Evolutionary conservation across 441 rosid genomes (phyloP).

Genomic region (Aleurites moluccanus): DNA sequence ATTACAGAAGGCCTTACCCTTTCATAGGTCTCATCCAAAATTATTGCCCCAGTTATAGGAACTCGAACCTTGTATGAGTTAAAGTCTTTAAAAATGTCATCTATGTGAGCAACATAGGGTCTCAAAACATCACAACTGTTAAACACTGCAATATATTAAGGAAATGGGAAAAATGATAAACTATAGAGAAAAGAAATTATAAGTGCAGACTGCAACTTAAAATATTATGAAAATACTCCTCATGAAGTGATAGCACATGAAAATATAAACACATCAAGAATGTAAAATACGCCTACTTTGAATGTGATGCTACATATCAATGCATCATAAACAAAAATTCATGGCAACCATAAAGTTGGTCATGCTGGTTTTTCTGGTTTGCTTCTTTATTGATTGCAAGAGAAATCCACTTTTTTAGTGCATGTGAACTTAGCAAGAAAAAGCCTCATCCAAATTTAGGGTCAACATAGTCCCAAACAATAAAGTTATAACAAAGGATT

Average conservation of each 20-base stretch:
- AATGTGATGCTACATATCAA: too few species aligned
- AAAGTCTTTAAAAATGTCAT: slow-evolving; percentile 92
- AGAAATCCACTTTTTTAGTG: neutral
- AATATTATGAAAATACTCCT: neutral
- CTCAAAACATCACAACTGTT: slow-evolving; percentile 86
- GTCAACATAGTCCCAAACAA: neutral
- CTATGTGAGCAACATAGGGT: slow-evolving; percentile 92
- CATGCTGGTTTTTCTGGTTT: neutral
- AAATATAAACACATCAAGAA: neutral
- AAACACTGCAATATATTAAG: slow-evolving; percentile 64
- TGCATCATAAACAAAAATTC: slow-evolving; percentile 13
- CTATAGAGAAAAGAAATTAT: neutral
- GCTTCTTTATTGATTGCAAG: neutral
- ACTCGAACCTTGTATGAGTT: slow-evolving; percentile 96
- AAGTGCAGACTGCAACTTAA: neutral
- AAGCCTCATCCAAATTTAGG: slow-evolving; percentile 8
- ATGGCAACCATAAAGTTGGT: neutral
- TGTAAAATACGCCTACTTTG: neutral
- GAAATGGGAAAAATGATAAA: slow-evolving; percentile 24
- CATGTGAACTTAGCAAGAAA: neutral
- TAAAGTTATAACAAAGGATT: slow-evolving; percentile 2
- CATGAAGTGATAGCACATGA: neutral
- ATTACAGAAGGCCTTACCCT: slow-evolving; percentile 54
- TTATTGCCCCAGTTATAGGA: slow-evolving; percentile 97
- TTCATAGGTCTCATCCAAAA: slow-evolving; percentile 87